Evolutionary conservation across 2,329 filamentous ascomycete genomes (phyloP).

Genomic region (Colletotrichum sp.): DNA sequence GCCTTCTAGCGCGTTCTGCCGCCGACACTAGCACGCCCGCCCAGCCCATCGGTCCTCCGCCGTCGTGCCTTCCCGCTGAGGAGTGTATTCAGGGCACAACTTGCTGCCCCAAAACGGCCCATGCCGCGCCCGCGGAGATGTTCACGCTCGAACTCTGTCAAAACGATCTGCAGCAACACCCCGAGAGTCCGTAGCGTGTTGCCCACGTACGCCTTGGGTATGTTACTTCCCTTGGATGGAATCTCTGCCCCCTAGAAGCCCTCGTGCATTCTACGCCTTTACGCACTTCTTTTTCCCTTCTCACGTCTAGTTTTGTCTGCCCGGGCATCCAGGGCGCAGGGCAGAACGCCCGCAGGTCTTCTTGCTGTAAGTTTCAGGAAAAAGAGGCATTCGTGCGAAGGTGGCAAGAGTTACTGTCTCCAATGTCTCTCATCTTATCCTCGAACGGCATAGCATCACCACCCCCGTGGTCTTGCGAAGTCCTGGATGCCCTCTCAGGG

Average conservation of each 20-base stretch:
- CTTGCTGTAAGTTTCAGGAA: neutral
- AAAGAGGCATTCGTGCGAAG: neutral
- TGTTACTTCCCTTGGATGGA: neutral
- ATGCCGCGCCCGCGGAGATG: neutral
- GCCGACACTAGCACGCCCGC: neutral
- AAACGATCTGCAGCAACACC: neutral
- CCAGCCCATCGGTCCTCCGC: neutral
- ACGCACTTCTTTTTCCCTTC: neutral
- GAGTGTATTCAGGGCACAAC: neutral
- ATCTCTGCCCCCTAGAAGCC: neutral
- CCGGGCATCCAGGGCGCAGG: neutral
- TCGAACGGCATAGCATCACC: neutral
- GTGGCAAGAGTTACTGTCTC: neutral
- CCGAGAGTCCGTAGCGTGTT: neutral
- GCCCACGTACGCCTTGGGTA: neutral
- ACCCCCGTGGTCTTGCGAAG: neutral
- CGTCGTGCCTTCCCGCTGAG: neutral
- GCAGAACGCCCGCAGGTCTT: neutral
- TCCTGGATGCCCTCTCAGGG: neutral
- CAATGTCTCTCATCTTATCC: slow-evolving; percentile 2
- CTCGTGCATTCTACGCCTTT: neutral
- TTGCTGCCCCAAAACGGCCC: neutral
- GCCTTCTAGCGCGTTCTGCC: slow-evolving; percentile 14
- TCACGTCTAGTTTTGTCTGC: neutral
- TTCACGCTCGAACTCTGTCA: neutral